Evolutionary conservation across 306 rosid genomes (phyloP).

Genomic region (Arachis hypogaea): DNA sequence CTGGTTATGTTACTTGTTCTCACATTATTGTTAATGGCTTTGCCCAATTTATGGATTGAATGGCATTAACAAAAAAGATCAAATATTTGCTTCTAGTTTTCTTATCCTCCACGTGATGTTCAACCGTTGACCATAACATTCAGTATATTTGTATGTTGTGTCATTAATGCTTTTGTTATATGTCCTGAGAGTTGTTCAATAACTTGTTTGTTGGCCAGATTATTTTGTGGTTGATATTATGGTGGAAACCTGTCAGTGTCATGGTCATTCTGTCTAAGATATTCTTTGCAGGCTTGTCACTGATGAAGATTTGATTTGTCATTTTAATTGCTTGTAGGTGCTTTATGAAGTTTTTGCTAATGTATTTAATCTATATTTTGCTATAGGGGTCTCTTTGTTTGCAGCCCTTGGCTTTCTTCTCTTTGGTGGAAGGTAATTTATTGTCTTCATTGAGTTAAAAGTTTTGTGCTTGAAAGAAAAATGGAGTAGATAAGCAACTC

Average conservation of each 20-base stretch:
- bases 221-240: constrained; percentile 74
- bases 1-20: constrained; percentile 3
- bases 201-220: constrained; percentile 53
- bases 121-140: constrained; percentile 8
- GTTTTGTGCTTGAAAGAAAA: constrained; percentile 16
- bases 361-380: constrained; percentile 38
- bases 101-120: constrained; percentile 6
- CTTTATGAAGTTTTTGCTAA: constrained; percentile 39
- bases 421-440: constrained; percentile 85
- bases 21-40: neutral
- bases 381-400: constrained; percentile 73
- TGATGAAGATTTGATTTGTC: constrained; percentile 8
- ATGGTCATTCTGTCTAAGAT: constrained; percentile 68
- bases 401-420: constrained; percentile 91
- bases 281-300: constrained; percentile 85
- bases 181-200: constrained; percentile 29
- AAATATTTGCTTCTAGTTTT: constrained; percentile 1
- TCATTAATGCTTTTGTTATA: constrained; percentile 5
- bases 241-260: constrained; percentile 78
- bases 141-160: constrained; percentile 5
- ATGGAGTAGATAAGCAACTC: neutral
- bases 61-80: neutral
- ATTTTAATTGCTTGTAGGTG: constrained; percentile 11
- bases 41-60: constrained; percentile 1
- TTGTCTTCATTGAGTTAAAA: constrained; percentile 8